A percentile compares a stretch with the other conserved stretches of the same genome.
Conservation (phyloP, 2,329 filamentous ascomycete species). For the Colletotrichum cordylinicola region DNA sequence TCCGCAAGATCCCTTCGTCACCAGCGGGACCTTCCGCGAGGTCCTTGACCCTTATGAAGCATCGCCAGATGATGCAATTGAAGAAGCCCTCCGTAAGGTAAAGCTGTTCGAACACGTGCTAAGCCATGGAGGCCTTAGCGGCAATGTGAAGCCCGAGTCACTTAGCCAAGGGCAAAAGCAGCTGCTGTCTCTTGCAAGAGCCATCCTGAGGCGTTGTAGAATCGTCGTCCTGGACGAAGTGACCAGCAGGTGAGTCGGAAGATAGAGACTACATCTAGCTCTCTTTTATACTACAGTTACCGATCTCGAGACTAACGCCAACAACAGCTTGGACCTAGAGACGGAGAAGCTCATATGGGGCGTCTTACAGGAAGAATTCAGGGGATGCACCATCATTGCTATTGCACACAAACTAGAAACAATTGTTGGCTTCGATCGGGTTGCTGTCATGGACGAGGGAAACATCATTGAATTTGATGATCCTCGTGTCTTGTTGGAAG, state of each 20-base stretch:
- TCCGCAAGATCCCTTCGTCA: neutral
- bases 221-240: neutral
- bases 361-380: neutral
- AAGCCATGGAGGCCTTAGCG: neutral
- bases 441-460: neutral
- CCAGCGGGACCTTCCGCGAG: neutral
- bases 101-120: neutral
- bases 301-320: neutral
- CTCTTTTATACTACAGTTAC: no score
- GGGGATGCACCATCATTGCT: neutral
- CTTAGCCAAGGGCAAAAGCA: neutral
- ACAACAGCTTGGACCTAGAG: neutral
- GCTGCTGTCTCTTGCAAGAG: neutral
- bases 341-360: neutral
- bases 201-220: neutral
- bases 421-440: neutral
- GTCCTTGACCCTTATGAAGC: neutral
- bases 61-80: neutral
- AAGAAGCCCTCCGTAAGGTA: neutral
- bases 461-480: neutral
- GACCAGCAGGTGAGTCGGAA: neutral
- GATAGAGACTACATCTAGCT: neutral
- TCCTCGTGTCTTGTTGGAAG: accelerated
- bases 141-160: neutral
- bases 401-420: neutral